phyloP scores from a whole-genome alignment of 495 filamentous ascomycete species.

The Penicillium goetzii region DNA sequence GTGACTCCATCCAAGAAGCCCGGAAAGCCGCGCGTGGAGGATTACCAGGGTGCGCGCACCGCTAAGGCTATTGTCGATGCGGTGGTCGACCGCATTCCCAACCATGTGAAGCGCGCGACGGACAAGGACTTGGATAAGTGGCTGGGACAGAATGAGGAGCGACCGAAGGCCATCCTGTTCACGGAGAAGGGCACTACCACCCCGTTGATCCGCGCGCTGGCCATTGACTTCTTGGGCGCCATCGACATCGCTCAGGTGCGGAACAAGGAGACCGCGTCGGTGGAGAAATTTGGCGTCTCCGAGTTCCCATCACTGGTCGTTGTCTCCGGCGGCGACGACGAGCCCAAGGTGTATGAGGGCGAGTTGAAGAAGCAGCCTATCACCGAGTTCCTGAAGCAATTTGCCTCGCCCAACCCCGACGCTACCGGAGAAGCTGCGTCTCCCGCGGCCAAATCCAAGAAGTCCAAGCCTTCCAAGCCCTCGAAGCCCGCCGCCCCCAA shows the following conservation, averaged over 20 bases:
- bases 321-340: slow-evolving; percentile 70
- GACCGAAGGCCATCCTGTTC: slow-evolving; percentile 88
- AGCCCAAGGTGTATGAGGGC: slow-evolving; percentile 75
- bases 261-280: slow-evolving; percentile 74
- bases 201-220: slow-evolving; percentile 78
- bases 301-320: slow-evolving; percentile 83
- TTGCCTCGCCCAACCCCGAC: slow-evolving; percentile 73
- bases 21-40: slow-evolving; percentile 84
- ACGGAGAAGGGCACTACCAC: slow-evolving; percentile 91
- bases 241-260: slow-evolving; percentile 84
- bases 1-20: slow-evolving; percentile 81
- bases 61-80: slow-evolving; percentile 88
- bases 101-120: slow-evolving; percentile 80
- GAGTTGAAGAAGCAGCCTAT: slow-evolving; percentile 85
- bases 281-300: slow-evolving; percentile 73
- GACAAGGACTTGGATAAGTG: slow-evolving; percentile 81
- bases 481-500: slow-evolving; percentile 22
- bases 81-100: slow-evolving; percentile 84
- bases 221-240: slow-evolving; percentile 86
- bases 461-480: slow-evolving; percentile 44
- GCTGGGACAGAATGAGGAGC: slow-evolving; percentile 70
- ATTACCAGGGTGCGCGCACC: slow-evolving; percentile 83
- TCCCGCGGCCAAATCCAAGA: slow-evolving; percentile 61
- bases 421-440: slow-evolving; percentile 21
- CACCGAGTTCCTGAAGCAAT: slow-evolving; percentile 80